Evolutionary conservation across 441 rosid species (phyloP), one percentile per base, ranked within the genome.

Genomic region (Metrosideros polymorpha): DNA sequence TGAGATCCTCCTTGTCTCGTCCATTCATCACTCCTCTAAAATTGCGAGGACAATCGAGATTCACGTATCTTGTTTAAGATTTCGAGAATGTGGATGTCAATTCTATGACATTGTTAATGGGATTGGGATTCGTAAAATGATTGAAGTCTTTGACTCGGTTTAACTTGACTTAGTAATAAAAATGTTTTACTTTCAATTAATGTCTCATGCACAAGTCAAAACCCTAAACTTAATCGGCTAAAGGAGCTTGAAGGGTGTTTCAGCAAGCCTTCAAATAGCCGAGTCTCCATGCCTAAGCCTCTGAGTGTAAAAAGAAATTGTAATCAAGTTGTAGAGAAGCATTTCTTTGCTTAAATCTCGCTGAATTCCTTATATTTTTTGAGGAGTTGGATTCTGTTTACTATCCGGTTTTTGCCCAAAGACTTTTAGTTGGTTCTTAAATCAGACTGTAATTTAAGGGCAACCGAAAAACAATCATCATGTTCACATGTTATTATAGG

Each of bases 151-250:
- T 39, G 47, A 71, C 79, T 71, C 1, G 7, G 22, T 39, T 39
- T 22, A 9, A 7, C 39, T 1, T 22, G 15, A 6, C n/a, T 39
- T 22, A 6, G 2, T 7, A 59, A 29, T 15, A 7, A 59, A 3
- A n/a, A n/a, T n/a, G n/a, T n/a, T 18, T 66, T 5, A 1, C 25
- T 35, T 66, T 22, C 13, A 19, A 35, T 35, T 12, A 22, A 0
- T 0, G 0, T 12, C 0, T 2, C 2, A 1, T 10, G 7, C 10
- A 35, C 2, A 39, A 0, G 0, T 66, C 0, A 2, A 10, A 35
- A 66, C 14, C 5, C 7, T 39, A 12, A 66, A 35, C 79, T 66
- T 22, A 35, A 66, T 0, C 0, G 2, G 7, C 12, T 66, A 7
- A 19, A 19, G 15, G 19, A 12, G 35, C 14, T 66, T 19, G 9